A percentile compares a stretch with the other conserved stretches of the same genome.
Conservation (phyloP, 176 grass and related monocot genomes). For the Aegilops speltoides region DNA sequence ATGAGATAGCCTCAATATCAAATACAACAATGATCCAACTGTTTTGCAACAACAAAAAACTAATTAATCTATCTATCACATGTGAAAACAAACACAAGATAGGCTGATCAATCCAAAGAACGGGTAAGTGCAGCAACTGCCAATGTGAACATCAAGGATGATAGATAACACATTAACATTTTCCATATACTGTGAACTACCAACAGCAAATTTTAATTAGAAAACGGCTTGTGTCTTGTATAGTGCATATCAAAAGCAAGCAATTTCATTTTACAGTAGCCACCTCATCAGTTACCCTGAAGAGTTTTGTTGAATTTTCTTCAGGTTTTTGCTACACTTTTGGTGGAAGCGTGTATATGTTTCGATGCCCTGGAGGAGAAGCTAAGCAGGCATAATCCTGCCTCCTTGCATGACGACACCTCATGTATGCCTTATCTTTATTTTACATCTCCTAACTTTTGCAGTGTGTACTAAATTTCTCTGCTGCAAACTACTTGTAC, state of each 20-base stretch:
- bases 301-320: not conserved
- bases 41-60: not conserved
- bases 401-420: not conserved
- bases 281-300: not conserved
- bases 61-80: not conserved
- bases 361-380: not conserved
- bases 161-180: not conserved
- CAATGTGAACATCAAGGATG: not conserved
- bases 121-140: not conserved
- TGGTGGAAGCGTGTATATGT: not conserved
- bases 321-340: not conserved
- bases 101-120: constrained; percentile 7
- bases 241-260: not conserved
- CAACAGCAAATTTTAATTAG: not conserved
- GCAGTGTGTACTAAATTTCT: not conserved
- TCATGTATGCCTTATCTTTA: not conserved
- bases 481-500: not conserved
- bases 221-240: constrained; percentile 3
- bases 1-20: not conserved
- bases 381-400: not conserved
- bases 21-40: constrained; percentile 2
- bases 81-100: not conserved
- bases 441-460: not conserved
- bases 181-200: not conserved
- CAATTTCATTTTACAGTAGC: not conserved